These are phyloP conservation scores for Corniculantispora saksenae DNA, from an alignment of 2,329 filamentous ascomycete species.

Conservation along the genomic window DNA sequence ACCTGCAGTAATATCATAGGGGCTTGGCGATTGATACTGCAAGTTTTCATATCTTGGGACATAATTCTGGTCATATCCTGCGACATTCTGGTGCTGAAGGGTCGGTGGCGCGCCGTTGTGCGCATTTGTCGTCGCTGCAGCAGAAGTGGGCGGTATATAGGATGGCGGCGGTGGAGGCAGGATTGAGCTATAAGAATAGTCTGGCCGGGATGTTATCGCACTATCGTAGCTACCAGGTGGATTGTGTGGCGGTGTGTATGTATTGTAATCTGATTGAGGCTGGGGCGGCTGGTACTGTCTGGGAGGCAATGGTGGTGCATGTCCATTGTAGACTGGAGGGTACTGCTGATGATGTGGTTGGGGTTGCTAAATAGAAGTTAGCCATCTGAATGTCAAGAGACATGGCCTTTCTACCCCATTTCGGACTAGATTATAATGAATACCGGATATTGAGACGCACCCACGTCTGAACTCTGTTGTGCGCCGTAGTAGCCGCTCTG, in stretches of 20 bases:
- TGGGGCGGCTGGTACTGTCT: slow-evolving; percentile 9
- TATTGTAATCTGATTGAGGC: neutral
- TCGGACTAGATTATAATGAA: too few species aligned
- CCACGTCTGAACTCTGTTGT: neutral
- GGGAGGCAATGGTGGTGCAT: slow-evolving; percentile 5
- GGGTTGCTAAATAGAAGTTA: neutral
- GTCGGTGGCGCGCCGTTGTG: neutral
- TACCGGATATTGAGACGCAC: neutral
- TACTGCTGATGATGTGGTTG: neutral
- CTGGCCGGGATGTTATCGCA: neutral
- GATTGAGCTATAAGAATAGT: slow-evolving; percentile 8
- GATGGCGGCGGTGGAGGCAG: slow-evolving; percentile 10
- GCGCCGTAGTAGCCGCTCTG: neutral
- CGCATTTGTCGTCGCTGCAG: neutral
- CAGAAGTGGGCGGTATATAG: neutral
- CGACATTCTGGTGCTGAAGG: neutral
- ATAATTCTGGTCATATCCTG: neutral
- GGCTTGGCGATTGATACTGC: neutral
- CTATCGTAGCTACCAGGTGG: neutral
- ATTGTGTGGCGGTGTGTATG: neutral
- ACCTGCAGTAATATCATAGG: neutral
- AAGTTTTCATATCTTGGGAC: neutral
- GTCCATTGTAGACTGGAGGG: neutral
- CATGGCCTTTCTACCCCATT: neutral
- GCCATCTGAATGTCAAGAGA: too few species aligned